Evolutionary conservation across 305 asterid species (phyloP).

Genomic region (Fraxinus albicans): DNA sequence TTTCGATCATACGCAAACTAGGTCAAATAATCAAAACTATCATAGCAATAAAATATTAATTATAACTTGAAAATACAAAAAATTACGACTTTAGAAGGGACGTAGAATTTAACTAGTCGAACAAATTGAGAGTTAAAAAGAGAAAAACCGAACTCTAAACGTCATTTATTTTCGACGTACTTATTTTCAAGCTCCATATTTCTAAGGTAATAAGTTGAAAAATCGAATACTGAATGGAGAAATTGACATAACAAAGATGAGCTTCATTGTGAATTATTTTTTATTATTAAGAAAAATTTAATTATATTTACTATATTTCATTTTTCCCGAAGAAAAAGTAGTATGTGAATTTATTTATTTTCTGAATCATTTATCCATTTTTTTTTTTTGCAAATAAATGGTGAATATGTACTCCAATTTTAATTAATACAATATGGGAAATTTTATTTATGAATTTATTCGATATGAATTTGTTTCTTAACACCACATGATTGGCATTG

Average conservation of each 20-base stretch:
- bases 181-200: no score
- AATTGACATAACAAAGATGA: no score
- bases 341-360: no score
- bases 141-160: not conserved
- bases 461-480: not conserved
- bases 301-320: no score
- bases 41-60: not conserved
- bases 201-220: no score
- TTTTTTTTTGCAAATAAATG: no score
- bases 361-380: no score
- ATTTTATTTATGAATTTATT: not conserved
- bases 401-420: no score
- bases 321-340: no score
- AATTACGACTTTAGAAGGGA: not conserved
- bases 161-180: not conserved
- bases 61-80: not conserved
- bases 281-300: no score
- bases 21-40: not conserved
- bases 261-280: not conserved
- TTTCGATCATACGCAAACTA: slow-evolving; percentile 43
- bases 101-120: not conserved
- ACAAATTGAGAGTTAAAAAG: not conserved
- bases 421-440: no score
- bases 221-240: not conserved
- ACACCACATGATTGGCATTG: not conserved